Percentiles rank a stretch among this genome's conserved stretches.
phyloP scores from a whole-genome alignment of 2,329 filamentous ascomycete species.

The Pyricularia sp. region DNA sequence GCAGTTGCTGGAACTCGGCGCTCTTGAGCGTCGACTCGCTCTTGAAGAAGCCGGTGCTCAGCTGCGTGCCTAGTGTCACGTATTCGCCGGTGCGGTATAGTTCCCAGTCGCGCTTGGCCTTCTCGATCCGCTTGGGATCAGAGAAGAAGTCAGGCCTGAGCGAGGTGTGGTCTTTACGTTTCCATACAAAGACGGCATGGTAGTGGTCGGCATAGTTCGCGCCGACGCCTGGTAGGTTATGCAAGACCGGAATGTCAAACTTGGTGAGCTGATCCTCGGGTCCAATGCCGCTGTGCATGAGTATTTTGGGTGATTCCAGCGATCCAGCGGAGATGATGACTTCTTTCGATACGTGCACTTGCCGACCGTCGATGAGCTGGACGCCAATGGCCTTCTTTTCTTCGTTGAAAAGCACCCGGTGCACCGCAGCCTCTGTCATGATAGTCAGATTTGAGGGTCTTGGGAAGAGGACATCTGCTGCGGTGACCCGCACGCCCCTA shows the following conservation, averaged over 20 bases:
- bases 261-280: slow-evolving; percentile 37
- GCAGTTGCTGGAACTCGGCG: slow-evolving; percentile 28
- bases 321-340: slow-evolving; percentile 71
- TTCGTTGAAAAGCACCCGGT: slow-evolving; percentile 57
- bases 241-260: slow-evolving; percentile 39
- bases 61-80: slow-evolving; percentile 9
- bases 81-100: slow-evolving; percentile 14
- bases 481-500: slow-evolving; percentile 26
- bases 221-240: slow-evolving; percentile 45
- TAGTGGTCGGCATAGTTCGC: slow-evolving; percentile 47
- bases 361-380: slow-evolving; percentile 44
- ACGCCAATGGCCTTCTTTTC: slow-evolving; percentile 59
- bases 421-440: slow-evolving; percentile 79
- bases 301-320: slow-evolving; percentile 62
- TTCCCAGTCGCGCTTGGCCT: slow-evolving; percentile 22
- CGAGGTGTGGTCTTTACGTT: slow-evolving; percentile 19
- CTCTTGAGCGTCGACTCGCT: slow-evolving; percentile 17
- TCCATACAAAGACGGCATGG: slow-evolving; percentile 25
- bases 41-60: slow-evolving; percentile 16
- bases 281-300: slow-evolving; percentile 45
- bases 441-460: slow-evolving; percentile 59
- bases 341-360: slow-evolving; percentile 43
- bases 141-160: slow-evolving; percentile 23
- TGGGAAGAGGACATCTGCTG: slow-evolving; percentile 24
- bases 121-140: slow-evolving; percentile 16